These are phyloP conservation scores for Trichaptum fuscoviolaceum DNA, from an alignment of 768 basidiomycete genomes.

Conservation along the genomic window DNA sequence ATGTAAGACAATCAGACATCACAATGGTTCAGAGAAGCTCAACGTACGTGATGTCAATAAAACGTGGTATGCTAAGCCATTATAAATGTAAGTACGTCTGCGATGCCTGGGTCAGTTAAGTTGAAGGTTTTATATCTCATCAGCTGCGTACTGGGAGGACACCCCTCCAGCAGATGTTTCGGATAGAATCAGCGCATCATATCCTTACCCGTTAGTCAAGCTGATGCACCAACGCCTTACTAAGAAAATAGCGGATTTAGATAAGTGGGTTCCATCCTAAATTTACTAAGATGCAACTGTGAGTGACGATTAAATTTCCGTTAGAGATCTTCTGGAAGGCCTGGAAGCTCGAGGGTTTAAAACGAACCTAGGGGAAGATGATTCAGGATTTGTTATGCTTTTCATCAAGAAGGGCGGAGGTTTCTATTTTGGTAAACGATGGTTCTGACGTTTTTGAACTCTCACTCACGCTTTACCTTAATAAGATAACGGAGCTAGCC, in stretches of 20 bases:
- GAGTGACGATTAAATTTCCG: background rate
- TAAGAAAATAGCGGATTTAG: constrained; percentile 25
- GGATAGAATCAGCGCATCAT: constrained; percentile 46
- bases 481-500: constrained; percentile 54
- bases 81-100: constrained; percentile 21
- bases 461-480: background rate
- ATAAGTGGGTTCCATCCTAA: constrained; percentile 17
- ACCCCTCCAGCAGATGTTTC: constrained; percentile 41
- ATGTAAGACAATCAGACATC: constrained; percentile 34
- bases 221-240: constrained; percentile 29
- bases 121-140: background rate
- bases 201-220: constrained; percentile 27
- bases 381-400: constrained; percentile 28
- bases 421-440: constrained; percentile 33
- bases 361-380: constrained; percentile 33
- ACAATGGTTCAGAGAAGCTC: constrained; percentile 54
- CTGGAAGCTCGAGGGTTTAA: constrained; percentile 33
- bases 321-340: constrained; percentile 34
- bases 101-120: background rate
- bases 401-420: constrained; percentile 31
- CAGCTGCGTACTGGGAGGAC: constrained; percentile 39
- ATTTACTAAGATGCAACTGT: constrained; percentile 13
- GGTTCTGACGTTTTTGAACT: background rate
- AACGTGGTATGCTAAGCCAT: constrained; percentile 28
- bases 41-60: constrained; percentile 41